A percentile compares a stretch with the other conserved stretches of the same genome.
Conservation (phyloP, 1,139 yeast genomes). For the Pichia terricola region DNA sequence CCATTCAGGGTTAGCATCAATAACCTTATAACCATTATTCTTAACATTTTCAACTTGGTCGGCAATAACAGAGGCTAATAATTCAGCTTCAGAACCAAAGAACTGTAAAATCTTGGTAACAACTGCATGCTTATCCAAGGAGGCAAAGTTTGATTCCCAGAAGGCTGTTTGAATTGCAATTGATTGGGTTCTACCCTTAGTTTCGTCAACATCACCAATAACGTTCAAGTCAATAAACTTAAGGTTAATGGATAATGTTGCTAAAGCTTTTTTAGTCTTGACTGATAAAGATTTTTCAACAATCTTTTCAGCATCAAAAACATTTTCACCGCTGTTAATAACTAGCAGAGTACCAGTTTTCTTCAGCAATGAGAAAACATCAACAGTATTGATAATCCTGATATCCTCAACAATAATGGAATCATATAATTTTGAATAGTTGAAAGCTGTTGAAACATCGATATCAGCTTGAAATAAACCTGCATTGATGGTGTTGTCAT, state of each 20-base stretch:
- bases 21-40: conserved; percentile 39
- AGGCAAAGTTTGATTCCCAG: conserved; percentile 65
- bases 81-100: conserved; percentile 73
- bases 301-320: conserved; percentile 35
- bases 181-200: conserved; percentile 67
- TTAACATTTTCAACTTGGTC: conserved; percentile 49
- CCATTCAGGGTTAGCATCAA: conserved; percentile 36
- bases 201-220: conserved; percentile 55
- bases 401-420: conserved; percentile 55
- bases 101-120: conserved; percentile 77
- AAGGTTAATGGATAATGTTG: conserved; percentile 43
- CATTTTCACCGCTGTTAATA: conserved; percentile 29
- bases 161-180: conserved; percentile 73
- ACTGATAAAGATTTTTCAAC: conserved; percentile 42
- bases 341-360: conserved; percentile 50
- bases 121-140: conserved; percentile 49
- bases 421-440: conserved; percentile 46
- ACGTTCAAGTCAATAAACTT: conserved; percentile 46
- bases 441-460: conserved; percentile 29
- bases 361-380: conserved; percentile 52
- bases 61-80: conserved; percentile 74
- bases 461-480: conserved; percentile 80
- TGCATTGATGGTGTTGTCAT: conserved; percentile 61
- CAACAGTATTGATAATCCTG: conserved; percentile 43
- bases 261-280: conserved; percentile 45